Evolutionary conservation across 371 early-diverging fungal species (phyloP), one percentile per base, ranked within the genome.

Genomic region (Mortierella sp.): DNA sequence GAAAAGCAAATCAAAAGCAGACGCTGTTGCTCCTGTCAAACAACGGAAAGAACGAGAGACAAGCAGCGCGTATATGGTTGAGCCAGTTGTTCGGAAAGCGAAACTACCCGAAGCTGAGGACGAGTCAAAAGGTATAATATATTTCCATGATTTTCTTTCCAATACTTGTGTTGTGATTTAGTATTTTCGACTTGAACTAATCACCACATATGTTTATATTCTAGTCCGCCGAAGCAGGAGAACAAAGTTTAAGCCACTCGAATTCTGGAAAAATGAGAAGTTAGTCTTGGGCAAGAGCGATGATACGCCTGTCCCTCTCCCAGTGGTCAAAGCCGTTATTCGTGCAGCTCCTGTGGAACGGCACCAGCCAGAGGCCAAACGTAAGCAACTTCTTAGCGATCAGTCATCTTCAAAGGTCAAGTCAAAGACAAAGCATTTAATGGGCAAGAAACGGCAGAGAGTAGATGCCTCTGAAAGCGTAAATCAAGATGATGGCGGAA

Each of bases 191-290:
- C 16, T 16, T 50, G 50, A 50, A 7, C 16, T n/a, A 50, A n/a
- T 16, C n/a, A 8, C 19, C 19, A 48, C 19, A 48, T 48, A 48
- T n/a, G n/a, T n/a, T 50, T n/a, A 50, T 59, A 38, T 38, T 59
- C 13, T 48, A 67, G 67, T 69, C 24, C 66, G 72, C 38, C 60
- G 60, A 57, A 72, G 72, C 40, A 47, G 47, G 55, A 48, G 72
- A 22, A n/a, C 38, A 3, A 61, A 38, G 28, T 43, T 55, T 41
- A 50, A 52, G 22, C 72, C 72, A 10, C 72, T 72, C 36, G 67
- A 72, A 16, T 72, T 19, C 21, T 72, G 72, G 72, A 66, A 58
- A 38, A 66, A 66, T 41, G 72, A 72, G 38, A 65, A 58, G 19
- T 38, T 72, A 5, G 22, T 72, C 47, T 11, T 64, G 7, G 71